phyloP scores from a whole-genome alignment of 106 monocot genomes.

The Dendrobium officinale region DNA sequence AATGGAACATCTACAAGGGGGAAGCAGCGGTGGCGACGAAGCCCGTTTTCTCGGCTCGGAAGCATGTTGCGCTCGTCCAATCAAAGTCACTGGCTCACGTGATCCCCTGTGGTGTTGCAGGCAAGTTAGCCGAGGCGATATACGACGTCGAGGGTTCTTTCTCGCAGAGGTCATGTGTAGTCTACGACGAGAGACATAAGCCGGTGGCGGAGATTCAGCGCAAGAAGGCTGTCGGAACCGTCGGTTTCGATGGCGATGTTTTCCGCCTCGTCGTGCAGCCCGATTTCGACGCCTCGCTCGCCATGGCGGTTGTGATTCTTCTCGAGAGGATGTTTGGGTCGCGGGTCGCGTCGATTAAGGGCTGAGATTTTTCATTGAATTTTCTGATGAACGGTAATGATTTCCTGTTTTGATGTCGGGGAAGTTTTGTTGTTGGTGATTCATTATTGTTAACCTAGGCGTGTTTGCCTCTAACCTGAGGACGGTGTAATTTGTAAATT shows the following conservation, averaged over 20 bases:
- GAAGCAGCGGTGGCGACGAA: constrained; percentile 20
- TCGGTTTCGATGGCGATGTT: constrained; percentile 39
- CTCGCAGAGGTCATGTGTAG: constrained; percentile 21
- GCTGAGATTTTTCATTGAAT: constrained; percentile 4
- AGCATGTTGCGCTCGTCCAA: constrained; percentile 11
- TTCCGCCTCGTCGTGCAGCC: constrained; percentile 46
- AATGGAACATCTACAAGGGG: constrained; percentile 47
- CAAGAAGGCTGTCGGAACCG: constrained; percentile 23
- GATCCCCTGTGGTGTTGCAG: constrained; percentile 4
- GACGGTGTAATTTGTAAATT: too few species aligned
- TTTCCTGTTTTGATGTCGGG: too few species aligned
- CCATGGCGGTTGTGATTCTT: constrained; percentile 56
- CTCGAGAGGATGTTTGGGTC: constrained; percentile 41
- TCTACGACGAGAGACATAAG: constrained; percentile 16
- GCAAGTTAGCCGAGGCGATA: too few species aligned
- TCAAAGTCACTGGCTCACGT: constrained; percentile 21
- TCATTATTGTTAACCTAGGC: too few species aligned
- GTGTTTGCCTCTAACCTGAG: too few species aligned
- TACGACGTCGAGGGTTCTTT: constrained; percentile 44
- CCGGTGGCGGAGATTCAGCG: constrained; percentile 23
- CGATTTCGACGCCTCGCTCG: constrained; percentile 20
- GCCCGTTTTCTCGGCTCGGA: constrained; percentile 27
- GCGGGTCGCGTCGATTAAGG: constrained; percentile 6
- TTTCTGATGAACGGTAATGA: too few species aligned
- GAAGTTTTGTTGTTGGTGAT: too few species aligned